A percentile compares a stretch with the other conserved stretches of the same genome.
Evolutionary conservation across 176 grass and related monocot species (phyloP).

Genomic region (Aegilops longissima): DNA sequence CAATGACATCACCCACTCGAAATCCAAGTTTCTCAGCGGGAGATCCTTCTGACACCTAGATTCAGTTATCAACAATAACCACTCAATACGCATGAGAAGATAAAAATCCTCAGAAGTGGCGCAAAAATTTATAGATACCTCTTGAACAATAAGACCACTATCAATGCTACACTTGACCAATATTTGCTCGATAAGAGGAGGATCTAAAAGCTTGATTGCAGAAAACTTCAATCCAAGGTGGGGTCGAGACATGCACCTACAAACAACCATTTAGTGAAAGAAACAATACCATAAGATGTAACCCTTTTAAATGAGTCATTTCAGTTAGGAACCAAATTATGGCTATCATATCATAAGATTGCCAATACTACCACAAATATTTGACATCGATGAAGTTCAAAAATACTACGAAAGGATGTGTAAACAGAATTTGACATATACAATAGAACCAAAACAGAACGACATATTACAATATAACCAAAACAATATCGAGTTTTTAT

Average conservation of each 20-base stretch:
- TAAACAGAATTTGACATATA: too few relatives aligned
- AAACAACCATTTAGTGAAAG: neutral
- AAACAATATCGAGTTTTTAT: neutral
- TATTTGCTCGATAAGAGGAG: constrained; percentile 12
- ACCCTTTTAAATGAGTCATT: neutral
- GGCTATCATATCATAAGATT: neutral
- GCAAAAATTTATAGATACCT: neutral
- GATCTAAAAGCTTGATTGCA: constrained; percentile 7
- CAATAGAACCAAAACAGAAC: neutral
- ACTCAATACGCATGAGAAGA: neutral
- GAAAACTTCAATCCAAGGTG: constrained; percentile 29
- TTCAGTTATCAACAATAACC: neutral
- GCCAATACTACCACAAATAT: neutral
- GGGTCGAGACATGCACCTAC: constrained; percentile 18
- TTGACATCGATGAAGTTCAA: neutral
- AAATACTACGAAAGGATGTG: neutral
- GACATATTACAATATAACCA: too few relatives aligned
- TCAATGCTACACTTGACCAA: neutral
- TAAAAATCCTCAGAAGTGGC: neutral
- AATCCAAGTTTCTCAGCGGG: constrained; percentile 1
- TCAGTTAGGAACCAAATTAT: neutral
- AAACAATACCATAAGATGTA: neutral
- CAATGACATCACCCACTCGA: neutral
- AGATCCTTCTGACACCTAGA: constrained; percentile 5
- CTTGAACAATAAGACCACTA: constrained; percentile 1